Base-by-base conservation (phyloP, 768 basidiomycete species). In the Leccinum barrowsii region DNA sequence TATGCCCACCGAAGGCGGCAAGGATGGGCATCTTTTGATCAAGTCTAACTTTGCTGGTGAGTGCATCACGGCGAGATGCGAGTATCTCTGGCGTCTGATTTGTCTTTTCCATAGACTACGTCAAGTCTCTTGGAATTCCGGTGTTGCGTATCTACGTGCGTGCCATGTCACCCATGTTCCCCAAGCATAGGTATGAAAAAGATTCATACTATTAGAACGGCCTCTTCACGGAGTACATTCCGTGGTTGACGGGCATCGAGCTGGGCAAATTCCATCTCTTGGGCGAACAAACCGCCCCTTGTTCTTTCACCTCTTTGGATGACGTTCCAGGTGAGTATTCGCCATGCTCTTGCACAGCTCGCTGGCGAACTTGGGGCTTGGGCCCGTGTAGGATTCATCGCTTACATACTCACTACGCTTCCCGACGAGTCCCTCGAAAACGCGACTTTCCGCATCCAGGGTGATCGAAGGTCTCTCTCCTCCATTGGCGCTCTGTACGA, bases 401-500 rank as follows among this genome's bases (percentile, higher is more conserved):
- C 68, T 17, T 58, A 77, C 49, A 52, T 66, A 51, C 67, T 77
- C 53, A 76, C 75, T 10, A 65, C 70, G 1, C 56, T 75, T 2
- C 67, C 74, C 1, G 37, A 60, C 0, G 54, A 60, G 13, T 59
- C 65, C 24, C 67, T 75, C 12, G 65, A 68, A 12, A 57, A 77
- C 53, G 63, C 55, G 2, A 69, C 69, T 5, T 73, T 76, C 65
- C 74, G 74, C 19, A 67, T 76, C 34, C 60, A 77, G 56, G 76
- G 76, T n/a, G 70, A 76, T 26, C 70, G 73, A 3, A 60, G 35
- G 5, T 65, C 67, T 10, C 63, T 74, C 6, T 52, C 61, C 19
- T 63, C 69, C 0, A 56, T 73, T 19, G 75, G 65, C 11, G 56
- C 65, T 48, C 58, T 75, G 24, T 73, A 72, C 52, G 70, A 63